Conservation (phyloP, 2,329 filamentous ascomycete genomes). For the Apiospora hydei region DNA sequence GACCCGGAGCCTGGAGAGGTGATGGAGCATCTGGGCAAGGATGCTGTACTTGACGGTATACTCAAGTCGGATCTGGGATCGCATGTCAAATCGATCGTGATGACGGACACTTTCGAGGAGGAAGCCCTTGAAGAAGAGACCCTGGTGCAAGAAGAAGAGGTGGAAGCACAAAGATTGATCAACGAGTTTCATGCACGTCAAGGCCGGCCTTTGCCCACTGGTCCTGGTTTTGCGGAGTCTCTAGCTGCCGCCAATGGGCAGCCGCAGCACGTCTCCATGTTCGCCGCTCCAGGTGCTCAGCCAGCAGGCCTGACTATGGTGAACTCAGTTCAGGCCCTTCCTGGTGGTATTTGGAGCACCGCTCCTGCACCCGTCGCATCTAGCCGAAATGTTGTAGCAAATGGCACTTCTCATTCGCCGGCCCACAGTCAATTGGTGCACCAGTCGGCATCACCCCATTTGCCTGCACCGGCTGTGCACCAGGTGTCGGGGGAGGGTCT, state of each 20-base stretch:
- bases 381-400: neutral
- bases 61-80: slow-evolving; percentile 45
- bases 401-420: neutral
- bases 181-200: slow-evolving; percentile 30
- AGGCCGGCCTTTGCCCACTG: neutral
- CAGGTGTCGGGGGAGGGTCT: neutral
- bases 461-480: neutral
- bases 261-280: neutral
- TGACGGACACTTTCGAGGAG: slow-evolving; percentile 76
- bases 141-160: slow-evolving; percentile 67
- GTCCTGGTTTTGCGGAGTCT: no score
- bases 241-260: neutral
- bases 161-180: slow-evolving; percentile 56
- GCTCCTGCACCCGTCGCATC: neutral
- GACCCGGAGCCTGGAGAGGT: slow-evolving; percentile 60
- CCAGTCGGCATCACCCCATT: neutral
- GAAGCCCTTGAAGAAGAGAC: slow-evolving; percentile 65
- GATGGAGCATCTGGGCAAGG: slow-evolving; percentile 63
- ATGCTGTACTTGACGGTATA: slow-evolving; percentile 64
- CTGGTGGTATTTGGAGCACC: neutral
- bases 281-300: neutral
- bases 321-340: neutral
- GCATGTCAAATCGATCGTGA: slow-evolving; percentile 63
- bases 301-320: neutral
- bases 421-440: neutral